phyloP scores from a whole-genome alignment of 208 protist species.

The Acanthamoeba lugdunensis region DNA sequence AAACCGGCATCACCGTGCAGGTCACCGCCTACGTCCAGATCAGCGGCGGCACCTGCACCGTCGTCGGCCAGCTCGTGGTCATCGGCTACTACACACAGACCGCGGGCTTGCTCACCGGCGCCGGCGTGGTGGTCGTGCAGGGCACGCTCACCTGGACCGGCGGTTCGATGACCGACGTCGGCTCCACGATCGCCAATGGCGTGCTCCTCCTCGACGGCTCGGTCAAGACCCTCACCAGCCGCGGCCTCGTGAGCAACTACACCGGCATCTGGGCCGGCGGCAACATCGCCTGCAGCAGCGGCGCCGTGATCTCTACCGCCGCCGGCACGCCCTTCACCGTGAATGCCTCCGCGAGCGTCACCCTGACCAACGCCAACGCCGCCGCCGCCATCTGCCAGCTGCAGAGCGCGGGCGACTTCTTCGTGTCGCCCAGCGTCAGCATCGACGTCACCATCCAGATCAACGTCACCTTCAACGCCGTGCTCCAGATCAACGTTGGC shows the following conservation, averaged over 20 bases:
- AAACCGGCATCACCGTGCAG: not conserved
- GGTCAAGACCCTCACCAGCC: slow-evolving; percentile 9
- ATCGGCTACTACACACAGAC: slow-evolving; percentile 18
- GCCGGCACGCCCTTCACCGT: not conserved
- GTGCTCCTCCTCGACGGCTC: slow-evolving; percentile 42
- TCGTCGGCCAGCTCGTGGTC: slow-evolving; percentile 14
- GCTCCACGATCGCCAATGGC: slow-evolving; percentile 41
- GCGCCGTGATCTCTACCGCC: not conserved
- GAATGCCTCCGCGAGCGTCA: slow-evolving; percentile 32
- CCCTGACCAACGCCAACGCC: not conserved
- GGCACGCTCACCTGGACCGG: slow-evolving; percentile 55
- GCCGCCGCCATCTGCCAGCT: slow-evolving; percentile 25
- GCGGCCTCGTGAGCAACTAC: slow-evolving; percentile 21
- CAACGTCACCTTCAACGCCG: slow-evolving; percentile 13
- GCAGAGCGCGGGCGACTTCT: slow-evolving; percentile 58
- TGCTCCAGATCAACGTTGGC: slow-evolving; percentile 8
- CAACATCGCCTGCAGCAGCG: slow-evolving; percentile 26
- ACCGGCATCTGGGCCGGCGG: slow-evolving; percentile 37
- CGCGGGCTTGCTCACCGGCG: slow-evolving; percentile 38
- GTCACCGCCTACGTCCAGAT: not conserved
- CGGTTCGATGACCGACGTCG: slow-evolving; percentile 37
- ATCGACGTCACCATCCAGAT: slow-evolving; percentile 64
- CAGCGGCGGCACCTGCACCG: slow-evolving; percentile 48
- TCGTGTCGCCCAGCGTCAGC: not conserved
- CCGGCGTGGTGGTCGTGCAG: slow-evolving; percentile 42